Evolutionary conservation across 257 asterid genomes (phyloP).

Genomic region (Rhazya stricta): DNA sequence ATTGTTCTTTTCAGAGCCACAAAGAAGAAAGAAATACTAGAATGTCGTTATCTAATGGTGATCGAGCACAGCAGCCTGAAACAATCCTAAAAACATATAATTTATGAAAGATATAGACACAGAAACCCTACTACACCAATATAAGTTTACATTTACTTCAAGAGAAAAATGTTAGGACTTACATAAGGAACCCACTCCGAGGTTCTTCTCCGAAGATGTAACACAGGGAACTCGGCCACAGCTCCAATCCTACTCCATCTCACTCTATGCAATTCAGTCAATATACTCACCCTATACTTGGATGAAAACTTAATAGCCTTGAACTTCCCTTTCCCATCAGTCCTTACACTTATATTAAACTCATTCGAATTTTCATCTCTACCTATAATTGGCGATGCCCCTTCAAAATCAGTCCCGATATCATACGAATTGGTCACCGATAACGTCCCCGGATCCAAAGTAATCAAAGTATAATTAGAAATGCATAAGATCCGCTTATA

Average conservation of each 20-base stretch:
- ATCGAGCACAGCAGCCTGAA: neutral
- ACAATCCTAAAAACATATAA: neutral
- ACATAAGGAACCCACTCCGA: constrained; percentile 82
- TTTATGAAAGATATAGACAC: neutral
- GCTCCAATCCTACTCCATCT: constrained; percentile 69
- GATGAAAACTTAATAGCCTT: constrained; percentile 80
- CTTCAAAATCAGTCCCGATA: constrained; percentile 74
- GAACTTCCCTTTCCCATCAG: constrained; percentile 93
- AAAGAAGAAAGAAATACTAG: neutral
- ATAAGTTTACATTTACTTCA: neutral
- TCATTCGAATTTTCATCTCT: constrained; percentile 74
- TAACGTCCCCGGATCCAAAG: constrained; percentile 76
- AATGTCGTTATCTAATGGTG: neutral
- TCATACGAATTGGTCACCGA: constrained; percentile 85
- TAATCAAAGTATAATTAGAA: constrained; percentile 53
- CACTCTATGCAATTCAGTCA: constrained; percentile 85
- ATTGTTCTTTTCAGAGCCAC: neutral
- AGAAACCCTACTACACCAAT: neutral
- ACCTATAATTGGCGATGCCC: constrained; percentile 80
- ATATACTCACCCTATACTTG: constrained; percentile 68
- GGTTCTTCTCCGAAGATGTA: constrained; percentile 77
- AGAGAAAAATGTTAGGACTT: constrained; percentile 27
- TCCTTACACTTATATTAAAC: constrained; percentile 76
- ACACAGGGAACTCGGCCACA: constrained; percentile 72
- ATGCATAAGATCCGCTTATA: constrained; percentile 87